Percentiles rank a stretch among this genome's conserved stretches.
These are phyloP conservation scores for Rhodomyrtus tomentosa DNA, from an alignment of 345 rosid genomes.

Conservation along the genomic window DNA sequence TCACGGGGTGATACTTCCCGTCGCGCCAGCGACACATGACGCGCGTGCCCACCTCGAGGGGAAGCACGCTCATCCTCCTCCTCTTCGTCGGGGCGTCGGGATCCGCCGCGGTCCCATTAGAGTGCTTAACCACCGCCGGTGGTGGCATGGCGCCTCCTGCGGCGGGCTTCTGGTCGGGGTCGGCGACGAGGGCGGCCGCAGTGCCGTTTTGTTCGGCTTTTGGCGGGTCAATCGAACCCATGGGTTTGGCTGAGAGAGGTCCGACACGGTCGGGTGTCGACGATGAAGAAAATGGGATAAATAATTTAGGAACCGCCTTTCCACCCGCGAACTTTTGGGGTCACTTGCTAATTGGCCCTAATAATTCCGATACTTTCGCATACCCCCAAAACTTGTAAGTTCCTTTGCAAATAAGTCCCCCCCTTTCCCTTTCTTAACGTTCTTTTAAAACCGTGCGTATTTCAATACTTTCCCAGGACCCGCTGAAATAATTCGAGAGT, in stretches of 20 bases:
- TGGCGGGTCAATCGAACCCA: slow-evolving; percentile 73
- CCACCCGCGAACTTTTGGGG: not conserved
- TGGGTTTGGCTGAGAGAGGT: not conserved
- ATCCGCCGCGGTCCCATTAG: slow-evolving; percentile 18
- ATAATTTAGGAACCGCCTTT: not conserved
- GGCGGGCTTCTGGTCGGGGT: slow-evolving; percentile 21
- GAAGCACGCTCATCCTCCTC: slow-evolving; percentile 55
- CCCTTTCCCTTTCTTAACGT: too few species aligned
- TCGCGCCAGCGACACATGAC: slow-evolving; percentile 98
- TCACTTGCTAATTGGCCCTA: not conserved
- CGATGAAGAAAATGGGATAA: not conserved
- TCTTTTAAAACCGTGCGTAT: not conserved
- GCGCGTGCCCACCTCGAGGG: slow-evolving; percentile 93
- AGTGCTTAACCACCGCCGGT: not conserved
- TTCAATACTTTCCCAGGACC: not conserved
- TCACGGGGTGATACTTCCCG: slow-evolving; percentile 86
- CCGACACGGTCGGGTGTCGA: not conserved
- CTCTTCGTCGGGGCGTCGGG: slow-evolving; percentile 36
- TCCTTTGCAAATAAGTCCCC: not conserved
- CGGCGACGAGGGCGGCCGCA: slow-evolving; percentile 10
- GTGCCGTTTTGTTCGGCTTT: slow-evolving; percentile 31
- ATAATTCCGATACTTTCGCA: not conserved
- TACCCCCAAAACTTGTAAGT: not conserved
- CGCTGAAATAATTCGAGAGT: not conserved
- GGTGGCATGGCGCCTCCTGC: slow-evolving; percentile 10